These are phyloP conservation scores for Diaporthe ilicicola DNA, from an alignment of 2,329 filamentous ascomycete genomes.

Conservation along the genomic window DNA sequence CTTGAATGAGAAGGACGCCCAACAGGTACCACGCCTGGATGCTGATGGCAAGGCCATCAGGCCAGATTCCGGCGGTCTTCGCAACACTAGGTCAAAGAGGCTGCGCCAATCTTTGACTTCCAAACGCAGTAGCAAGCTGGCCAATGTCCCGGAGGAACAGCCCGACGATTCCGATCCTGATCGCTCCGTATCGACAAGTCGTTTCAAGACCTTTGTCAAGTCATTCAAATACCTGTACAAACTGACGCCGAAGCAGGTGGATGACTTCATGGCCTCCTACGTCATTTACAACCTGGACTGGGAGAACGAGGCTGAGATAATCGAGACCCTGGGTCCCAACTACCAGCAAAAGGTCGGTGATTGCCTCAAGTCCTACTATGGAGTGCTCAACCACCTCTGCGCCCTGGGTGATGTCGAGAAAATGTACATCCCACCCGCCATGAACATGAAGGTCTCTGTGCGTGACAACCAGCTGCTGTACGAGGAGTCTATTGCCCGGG, in stretches of 20 bases:
- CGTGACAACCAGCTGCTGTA: constrained; percentile 62
- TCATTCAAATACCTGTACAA: constrained; percentile 59
- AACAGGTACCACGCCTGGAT: constrained; percentile 28
- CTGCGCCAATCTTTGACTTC: constrained; percentile 2
- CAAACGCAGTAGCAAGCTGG: constrained; percentile 25
- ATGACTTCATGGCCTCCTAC: constrained; percentile 65
- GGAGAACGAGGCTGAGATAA: constrained; percentile 58
- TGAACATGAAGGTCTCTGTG: constrained; percentile 58
- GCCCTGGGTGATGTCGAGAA: constrained; percentile 65
- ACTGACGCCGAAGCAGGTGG: constrained; percentile 58
- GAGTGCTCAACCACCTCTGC: constrained; percentile 63
- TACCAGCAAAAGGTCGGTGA: constrained; percentile 60
- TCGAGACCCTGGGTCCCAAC: constrained; percentile 54
- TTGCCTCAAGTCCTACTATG: constrained; percentile 61
- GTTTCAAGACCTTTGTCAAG: constrained; percentile 58
- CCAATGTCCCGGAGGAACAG: background rate
- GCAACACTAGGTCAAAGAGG: constrained; percentile 15
- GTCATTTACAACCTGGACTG: constrained; percentile 65
- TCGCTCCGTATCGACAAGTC: constrained; percentile 55
- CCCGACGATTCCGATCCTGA: constrained; percentile 43
- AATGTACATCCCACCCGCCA: constrained; percentile 65
- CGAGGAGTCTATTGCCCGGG: constrained; percentile 57
- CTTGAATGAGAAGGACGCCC: constrained; percentile 42
- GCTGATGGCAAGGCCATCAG: background rate
- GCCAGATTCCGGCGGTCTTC: constrained; percentile 22